A percentile compares a stretch with the other conserved stretches of the same genome.
Evolutionary conservation across 805 yeast species (phyloP).

Genomic region (Candida quercuum): DNA sequence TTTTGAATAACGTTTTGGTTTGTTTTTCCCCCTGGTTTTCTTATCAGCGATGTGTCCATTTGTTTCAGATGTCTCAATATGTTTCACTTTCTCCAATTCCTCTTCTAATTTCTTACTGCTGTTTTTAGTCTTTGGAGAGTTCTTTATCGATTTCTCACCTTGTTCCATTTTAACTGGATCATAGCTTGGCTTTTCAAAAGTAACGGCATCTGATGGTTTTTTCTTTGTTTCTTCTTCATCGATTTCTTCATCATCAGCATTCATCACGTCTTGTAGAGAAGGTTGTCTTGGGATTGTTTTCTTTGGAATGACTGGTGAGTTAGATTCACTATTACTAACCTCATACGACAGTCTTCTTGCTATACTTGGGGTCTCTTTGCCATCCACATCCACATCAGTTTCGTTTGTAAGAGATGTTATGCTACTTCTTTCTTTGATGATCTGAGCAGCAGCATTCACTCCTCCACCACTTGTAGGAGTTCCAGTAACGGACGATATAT

Average conservation of each 20-base stretch:
- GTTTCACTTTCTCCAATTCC: slow-evolving; percentile 6
- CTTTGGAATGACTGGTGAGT: slow-evolving; percentile 21
- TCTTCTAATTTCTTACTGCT: too few relatives aligned
- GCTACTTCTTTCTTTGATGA: slow-evolving; percentile 17
- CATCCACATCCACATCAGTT: slow-evolving; percentile 38
- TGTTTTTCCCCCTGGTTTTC: slow-evolving; percentile 17
- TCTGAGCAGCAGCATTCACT: neutral
- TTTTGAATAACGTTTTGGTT: slow-evolving; percentile 56
- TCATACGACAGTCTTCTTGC: slow-evolving; percentile 26
- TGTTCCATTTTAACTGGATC: too few relatives aligned
- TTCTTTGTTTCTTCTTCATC: slow-evolving; percentile 12
- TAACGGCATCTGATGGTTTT: too few relatives aligned
- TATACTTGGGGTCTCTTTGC: slow-evolving; percentile 32
- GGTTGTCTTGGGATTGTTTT: slow-evolving; percentile 14
- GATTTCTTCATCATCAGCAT: slow-evolving; percentile 9
- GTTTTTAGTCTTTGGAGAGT: slow-evolving; percentile 1
- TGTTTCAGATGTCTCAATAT: slow-evolving; percentile 24
- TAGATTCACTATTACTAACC: slow-evolving; percentile 16
- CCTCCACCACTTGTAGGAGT: slow-evolving; percentile 4
- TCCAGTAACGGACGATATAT: slow-evolving; percentile 2
- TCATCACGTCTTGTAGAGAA: slow-evolving; percentile 13
- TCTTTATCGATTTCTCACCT: slow-evolving; percentile 4
- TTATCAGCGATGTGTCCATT: too few relatives aligned
- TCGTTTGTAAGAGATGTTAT: slow-evolving; percentile 36
- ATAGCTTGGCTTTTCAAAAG: too few relatives aligned